phyloP scores from a whole-genome alignment of 352 stramenopile genomes.

The Vaucheria bursata region DNA sequence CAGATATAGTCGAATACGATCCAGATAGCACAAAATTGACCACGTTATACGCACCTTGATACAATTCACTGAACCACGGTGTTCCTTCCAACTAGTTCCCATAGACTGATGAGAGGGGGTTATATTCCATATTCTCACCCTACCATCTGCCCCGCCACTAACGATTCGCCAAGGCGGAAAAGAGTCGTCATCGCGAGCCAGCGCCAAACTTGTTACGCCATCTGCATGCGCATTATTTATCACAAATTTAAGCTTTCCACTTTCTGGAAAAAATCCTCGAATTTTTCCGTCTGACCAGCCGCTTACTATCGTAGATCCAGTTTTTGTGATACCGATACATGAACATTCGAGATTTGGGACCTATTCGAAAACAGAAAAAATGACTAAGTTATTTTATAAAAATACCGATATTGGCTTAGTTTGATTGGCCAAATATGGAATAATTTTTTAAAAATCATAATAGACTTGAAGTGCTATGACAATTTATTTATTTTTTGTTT shows the following conservation, averaged over 20 bases:
- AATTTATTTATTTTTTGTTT: no score
- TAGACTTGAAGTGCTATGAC: no score
- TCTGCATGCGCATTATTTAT: constrained; percentile 90
- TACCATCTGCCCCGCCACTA: constrained; percentile 83
- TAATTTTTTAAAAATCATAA: no score
- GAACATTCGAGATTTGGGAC: constrained; percentile 93
- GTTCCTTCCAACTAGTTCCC: constrained; percentile 88
- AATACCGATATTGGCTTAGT: no score
- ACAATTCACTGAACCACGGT: constrained; percentile 79
- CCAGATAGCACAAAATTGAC: no score
- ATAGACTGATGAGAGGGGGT: constrained; percentile 80
- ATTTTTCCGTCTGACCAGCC: constrained; percentile 94
- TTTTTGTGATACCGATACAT: constrained; percentile 74
- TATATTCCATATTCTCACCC: constrained; percentile 84
- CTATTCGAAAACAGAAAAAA: no score
- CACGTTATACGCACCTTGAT: constrained; percentile 53
- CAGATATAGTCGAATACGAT: no score
- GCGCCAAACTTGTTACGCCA: constrained; percentile 79
- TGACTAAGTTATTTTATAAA: no score
- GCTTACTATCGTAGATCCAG: constrained; percentile 77
- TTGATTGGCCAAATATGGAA: no score
- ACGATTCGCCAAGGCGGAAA: constrained; percentile 59
- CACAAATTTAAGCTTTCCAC: constrained; percentile 89
- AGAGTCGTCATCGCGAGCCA: constrained; percentile 64
- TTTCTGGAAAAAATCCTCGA: constrained; percentile 87